phyloP scores from a whole-genome alignment of 2,329 filamentous ascomycete genomes.

The Emergomyces pasteurianus region DNA sequence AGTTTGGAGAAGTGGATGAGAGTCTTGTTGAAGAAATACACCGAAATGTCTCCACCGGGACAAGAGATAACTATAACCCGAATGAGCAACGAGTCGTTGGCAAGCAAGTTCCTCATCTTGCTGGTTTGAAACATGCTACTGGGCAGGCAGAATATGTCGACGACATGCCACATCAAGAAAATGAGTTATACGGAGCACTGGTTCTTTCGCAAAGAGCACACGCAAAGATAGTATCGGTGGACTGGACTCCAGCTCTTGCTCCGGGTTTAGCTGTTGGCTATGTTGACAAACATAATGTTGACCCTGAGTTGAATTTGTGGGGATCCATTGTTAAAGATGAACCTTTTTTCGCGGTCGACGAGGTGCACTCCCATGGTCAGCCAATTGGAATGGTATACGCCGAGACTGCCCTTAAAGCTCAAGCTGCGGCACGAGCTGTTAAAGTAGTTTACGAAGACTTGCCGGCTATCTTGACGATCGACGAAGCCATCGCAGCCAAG shows the following conservation, averaged over 20 bases:
- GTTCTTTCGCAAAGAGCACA: conserved; percentile 72
- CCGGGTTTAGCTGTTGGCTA: conserved; percentile 67
- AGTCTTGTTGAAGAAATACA: conserved; percentile 67
- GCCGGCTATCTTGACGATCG: conserved; percentile 72
- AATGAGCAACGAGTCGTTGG: conserved; percentile 65
- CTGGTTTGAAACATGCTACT: conserved; percentile 74
- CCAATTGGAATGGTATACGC: conserved; percentile 74
- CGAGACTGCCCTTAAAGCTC: conserved; percentile 57
- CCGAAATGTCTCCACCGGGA: conserved; percentile 61
- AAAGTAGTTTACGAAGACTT: conserved; percentile 74
- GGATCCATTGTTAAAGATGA: conserved; percentile 67
- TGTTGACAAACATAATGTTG: conserved; percentile 64
- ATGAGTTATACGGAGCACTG: conserved; percentile 69
- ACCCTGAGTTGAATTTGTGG: conserved; percentile 66
- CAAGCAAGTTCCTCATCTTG: conserved; percentile 66
- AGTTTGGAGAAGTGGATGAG: conserved; percentile 44
- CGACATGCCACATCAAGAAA: conserved; percentile 66
- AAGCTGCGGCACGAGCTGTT: conserved; percentile 62
- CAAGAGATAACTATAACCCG: conserved; percentile 57
- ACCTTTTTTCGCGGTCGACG: conserved; percentile 68
- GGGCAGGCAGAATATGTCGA: conserved; percentile 85
- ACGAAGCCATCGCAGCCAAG: conserved; percentile 71
- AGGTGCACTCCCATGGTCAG: conserved; percentile 70
- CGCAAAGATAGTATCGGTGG: conserved; percentile 64
- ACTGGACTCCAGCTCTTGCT: conserved; percentile 58